phyloP scores from a whole-genome alignment of 2,329 filamentous ascomycete species.

The Moelleriella libera region DNA sequence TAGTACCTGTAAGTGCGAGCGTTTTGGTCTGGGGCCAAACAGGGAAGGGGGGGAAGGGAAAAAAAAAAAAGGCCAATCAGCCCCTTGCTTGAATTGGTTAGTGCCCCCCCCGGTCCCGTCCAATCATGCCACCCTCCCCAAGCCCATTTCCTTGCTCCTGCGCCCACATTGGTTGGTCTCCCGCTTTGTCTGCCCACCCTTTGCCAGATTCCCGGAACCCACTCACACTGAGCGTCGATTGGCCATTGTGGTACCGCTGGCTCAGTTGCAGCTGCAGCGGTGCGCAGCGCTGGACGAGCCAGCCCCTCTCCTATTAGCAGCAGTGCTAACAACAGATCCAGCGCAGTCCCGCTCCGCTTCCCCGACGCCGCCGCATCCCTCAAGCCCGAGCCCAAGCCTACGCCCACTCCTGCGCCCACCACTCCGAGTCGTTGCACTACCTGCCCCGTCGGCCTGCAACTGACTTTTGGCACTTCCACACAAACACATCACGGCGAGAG shows the following conservation, averaged over 20 bases:
- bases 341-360: not conserved
- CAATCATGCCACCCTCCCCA: not conserved
- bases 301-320: too few relatives aligned
- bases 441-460: too few relatives aligned
- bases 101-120: not conserved
- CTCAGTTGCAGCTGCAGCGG: not conserved
- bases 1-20: too few relatives aligned
- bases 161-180: not conserved
- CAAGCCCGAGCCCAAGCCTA: not conserved
- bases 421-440: too few relatives aligned
- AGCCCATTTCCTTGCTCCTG: not conserved
- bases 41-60: not conserved
- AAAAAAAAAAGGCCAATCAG: not conserved
- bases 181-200: not conserved
- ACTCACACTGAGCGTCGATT: not conserved
- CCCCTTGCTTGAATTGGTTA: not conserved
- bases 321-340: not conserved
- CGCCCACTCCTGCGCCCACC: not conserved
- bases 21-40: too few relatives aligned
- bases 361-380: not conserved
- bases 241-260: not conserved
- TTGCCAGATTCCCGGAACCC: not conserved
- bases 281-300: not conserved
- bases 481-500: too few relatives aligned
- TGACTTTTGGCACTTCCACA: too few relatives aligned